Evolutionary conservation across 2,329 filamentous ascomycete species (phyloP), one percentile per base, ranked within the genome.

Genomic region (Pochonia chlamydosporia): DNA sequence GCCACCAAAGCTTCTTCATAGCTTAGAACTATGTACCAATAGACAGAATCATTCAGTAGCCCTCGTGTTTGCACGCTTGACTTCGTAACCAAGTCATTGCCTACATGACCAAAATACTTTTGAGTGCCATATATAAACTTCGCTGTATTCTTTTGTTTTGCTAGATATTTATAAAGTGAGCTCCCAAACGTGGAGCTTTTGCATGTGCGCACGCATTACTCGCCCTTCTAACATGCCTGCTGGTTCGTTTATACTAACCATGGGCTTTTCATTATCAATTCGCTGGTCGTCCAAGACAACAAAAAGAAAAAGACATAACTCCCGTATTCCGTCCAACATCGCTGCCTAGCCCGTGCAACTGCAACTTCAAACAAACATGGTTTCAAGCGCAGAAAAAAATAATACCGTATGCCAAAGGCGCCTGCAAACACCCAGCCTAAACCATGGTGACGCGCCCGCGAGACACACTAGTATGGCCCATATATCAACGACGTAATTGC

Each of bases 281-380:
- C 50, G 46, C 49, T 51, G 45, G 46, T 49, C 49, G 47, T 52
- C 46, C 43, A 37, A 14, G 10, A 46, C 13, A 40, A 43, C 20
- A 21, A 37, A 28, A 23, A 16, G 26, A n/a, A 35, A 49, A 47
- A 48, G 43, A 50, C 49, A 52, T 52, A 56, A 57, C 50, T 57
- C 52, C 53, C 48, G 43, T 52, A 43, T 43, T 41, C 42, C 44
- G 13, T 52, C 43, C 47, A 49, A 43, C 21, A 35, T 48, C 43
- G 40, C 43, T 44, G 23, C 39, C 20, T 35, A 42, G 43, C 35
- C 31, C 33, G 39, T 30, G 28, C 36, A 44, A 20, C 36, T 28
- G 30, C 37, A 36, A 16, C 24, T n/a, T 21, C 35, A 26, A 2
- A 13, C 20, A 20, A 13, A 41, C 21, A 16, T 23, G 26, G 21